Percentiles rank a stretch among this genome's conserved stretches.
These are phyloP conservation scores for Annulohypoxylon stygium DNA, from an alignment of 495 filamentous ascomycete species.

Conservation along the genomic window DNA sequence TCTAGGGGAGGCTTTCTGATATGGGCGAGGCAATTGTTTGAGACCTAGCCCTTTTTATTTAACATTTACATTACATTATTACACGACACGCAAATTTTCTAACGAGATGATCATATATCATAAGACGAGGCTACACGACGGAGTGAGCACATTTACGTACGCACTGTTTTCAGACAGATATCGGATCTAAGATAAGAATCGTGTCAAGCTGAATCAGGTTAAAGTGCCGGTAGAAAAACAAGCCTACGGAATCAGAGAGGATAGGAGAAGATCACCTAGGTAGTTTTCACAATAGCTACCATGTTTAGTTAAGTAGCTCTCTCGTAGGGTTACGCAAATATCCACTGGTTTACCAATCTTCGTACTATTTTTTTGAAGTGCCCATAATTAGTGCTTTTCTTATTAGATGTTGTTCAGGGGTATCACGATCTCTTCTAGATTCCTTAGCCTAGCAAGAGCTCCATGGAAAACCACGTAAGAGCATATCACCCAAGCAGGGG, in stretches of 20 bases:
- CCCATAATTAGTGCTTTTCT: background rate
- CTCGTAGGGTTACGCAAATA: background rate
- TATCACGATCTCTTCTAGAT: background rate
- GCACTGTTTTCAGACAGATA: conserved; percentile 5
- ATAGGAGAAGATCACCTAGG: background rate
- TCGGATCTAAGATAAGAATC: background rate
- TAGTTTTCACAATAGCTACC: conserved; percentile 4
- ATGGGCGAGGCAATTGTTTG: background rate
- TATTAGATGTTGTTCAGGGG: background rate
- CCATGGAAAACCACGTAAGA: background rate
- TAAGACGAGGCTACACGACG: conserved; percentile 4
- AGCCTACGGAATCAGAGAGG: background rate
- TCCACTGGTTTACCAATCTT: conserved; percentile 6
- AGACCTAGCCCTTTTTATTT: background rate
- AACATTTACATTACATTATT: conserved; percentile 8
- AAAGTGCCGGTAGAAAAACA: conserved; percentile 6
- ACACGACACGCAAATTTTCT: conserved; percentile 8
- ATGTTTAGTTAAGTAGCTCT: background rate
- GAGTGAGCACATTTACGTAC: conserved; percentile 6
- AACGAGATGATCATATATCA: conserved; percentile 13
- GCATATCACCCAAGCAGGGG: background rate
- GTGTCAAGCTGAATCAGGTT: background rate
- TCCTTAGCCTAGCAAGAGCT: background rate
- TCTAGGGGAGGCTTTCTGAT: conserved; percentile 26
- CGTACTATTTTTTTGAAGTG: background rate